Percentiles rank a stretch among this genome's conserved stretches.
Conservation (phyloP, 805 yeast species). For the Hagleromyces aurorensis region DNA sequence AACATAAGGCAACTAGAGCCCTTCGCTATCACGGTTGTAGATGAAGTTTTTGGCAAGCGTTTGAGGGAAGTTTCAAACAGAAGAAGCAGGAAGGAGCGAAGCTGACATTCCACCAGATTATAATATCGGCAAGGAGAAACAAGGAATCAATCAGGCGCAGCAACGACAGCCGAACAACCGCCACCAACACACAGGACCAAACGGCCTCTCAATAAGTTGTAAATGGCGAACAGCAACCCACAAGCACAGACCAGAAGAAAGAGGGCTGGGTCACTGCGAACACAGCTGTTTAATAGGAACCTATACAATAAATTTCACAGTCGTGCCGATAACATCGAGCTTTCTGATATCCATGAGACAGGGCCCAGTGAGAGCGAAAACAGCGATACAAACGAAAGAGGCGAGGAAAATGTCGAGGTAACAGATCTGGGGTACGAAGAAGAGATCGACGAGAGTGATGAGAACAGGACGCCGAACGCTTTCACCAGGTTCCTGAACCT, state of each 20-base stretch:
- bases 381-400: slow-evolving; percentile 3
- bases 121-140: no score
- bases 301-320: slow-evolving; percentile 22
- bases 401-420: slow-evolving; percentile 5
- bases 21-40: no score
- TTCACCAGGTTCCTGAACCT: slow-evolving; percentile 14
- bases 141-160: no score
- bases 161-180: no score
- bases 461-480: slow-evolving; percentile 4
- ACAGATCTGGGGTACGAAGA: slow-evolving; percentile 5
- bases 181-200: no score
- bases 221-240: slow-evolving; percentile 3
- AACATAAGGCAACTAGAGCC: no score
- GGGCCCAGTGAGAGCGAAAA: slow-evolving; percentile 3
- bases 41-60: no score
- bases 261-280: slow-evolving; percentile 28
- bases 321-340: slow-evolving; percentile 10
- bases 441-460: slow-evolving; percentile 5
- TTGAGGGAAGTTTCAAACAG: no score
- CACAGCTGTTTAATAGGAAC: slow-evolving; percentile 30
- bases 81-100: no score
- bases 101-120: no score
- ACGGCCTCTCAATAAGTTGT: no score
- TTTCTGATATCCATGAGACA: slow-evolving; percentile 9
- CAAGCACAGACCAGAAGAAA: slow-evolving; percentile 15